Evolutionary conservation across 257 asterid genomes (phyloP).

Genomic region (Salvia splendens): DNA sequence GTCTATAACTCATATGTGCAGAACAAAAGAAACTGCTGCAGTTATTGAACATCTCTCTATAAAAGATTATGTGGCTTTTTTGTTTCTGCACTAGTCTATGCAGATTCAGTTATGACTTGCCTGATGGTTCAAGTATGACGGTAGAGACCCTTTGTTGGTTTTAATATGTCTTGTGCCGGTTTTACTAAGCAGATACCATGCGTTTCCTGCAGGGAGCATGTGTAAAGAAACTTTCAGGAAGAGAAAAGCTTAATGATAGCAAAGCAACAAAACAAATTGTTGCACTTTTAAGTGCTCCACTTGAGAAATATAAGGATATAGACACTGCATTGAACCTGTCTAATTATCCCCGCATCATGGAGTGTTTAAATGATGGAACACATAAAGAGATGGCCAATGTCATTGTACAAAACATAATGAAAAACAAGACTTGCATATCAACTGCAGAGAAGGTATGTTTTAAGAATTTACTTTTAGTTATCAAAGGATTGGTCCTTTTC

Average conservation of each 20-base stretch:
- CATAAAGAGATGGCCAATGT: conserved; percentile 95
- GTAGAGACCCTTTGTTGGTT: neutral
- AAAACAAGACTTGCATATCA: conserved; percentile 69
- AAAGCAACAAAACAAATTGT: conserved; percentile 89
- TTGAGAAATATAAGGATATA: conserved; percentile 90
- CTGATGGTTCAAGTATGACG: neutral
- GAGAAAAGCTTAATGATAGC: conserved; percentile 80
- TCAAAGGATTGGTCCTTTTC: conserved; percentile 29
- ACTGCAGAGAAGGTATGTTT: conserved; percentile 82
- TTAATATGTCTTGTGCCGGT: conserved; percentile 2
- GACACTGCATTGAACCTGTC: conserved; percentile 91
- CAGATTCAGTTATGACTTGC: conserved; percentile 1
- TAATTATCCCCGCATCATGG: conserved; percentile 86
- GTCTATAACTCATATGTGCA: neutral
- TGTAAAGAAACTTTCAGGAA: conserved; percentile 75
- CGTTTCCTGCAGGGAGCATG: conserved; percentile 80
- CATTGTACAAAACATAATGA: conserved; percentile 81
- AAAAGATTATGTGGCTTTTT: neutral
- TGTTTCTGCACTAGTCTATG: neutral
- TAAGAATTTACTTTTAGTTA: conserved; percentile 19
- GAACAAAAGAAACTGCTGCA: conserved; percentile 12
- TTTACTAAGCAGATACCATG: conserved; percentile 22
- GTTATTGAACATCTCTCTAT: conserved; percentile 5
- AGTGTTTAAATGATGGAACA: conserved; percentile 72
- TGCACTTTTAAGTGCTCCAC: conserved; percentile 97